A percentile compares a stretch with the other conserved stretches of the same genome.
Evolutionary conservation across 306 rosid species (phyloP).

Genomic region (Prunus salicina): DNA sequence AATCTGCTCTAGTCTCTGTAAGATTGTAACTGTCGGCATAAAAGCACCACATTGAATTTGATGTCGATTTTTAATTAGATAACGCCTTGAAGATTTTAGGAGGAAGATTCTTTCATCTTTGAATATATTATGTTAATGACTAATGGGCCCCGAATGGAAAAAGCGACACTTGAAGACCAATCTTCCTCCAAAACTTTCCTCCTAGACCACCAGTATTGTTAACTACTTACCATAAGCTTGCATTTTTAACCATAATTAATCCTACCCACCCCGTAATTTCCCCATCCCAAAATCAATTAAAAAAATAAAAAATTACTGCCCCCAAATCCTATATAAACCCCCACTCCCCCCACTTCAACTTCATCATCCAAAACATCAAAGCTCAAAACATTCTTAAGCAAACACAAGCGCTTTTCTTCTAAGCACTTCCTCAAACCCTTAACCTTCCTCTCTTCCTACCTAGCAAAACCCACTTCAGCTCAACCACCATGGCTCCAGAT

Average conservation of each 20-base stretch:
- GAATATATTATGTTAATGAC: not conserved
- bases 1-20: not conserved
- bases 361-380: not conserved
- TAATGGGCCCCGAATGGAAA: not conserved
- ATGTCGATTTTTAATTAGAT: not conserved
- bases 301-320: not conserved
- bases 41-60: not conserved
- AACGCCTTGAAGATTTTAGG: not conserved
- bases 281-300: not conserved
- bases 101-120: not conserved
- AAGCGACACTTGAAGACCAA: not conserved
- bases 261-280: not conserved
- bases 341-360: not conserved
- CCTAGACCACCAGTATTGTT: not conserved
- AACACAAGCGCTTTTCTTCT: not conserved
- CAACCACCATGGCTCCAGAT: slow-evolving; percentile 50
- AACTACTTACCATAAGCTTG: not conserved
- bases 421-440: not conserved
- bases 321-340: slow-evolving; percentile 40
- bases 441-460: not conserved
- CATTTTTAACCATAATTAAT: not conserved
- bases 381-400: not conserved
- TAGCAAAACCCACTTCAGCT: not conserved
- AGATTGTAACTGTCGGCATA: not conserved
- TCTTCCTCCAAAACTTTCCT: not conserved